phyloP scores from a whole-genome alignment of 169 alveolate species.

The Pseudocohnilembus persalinus region DNA sequence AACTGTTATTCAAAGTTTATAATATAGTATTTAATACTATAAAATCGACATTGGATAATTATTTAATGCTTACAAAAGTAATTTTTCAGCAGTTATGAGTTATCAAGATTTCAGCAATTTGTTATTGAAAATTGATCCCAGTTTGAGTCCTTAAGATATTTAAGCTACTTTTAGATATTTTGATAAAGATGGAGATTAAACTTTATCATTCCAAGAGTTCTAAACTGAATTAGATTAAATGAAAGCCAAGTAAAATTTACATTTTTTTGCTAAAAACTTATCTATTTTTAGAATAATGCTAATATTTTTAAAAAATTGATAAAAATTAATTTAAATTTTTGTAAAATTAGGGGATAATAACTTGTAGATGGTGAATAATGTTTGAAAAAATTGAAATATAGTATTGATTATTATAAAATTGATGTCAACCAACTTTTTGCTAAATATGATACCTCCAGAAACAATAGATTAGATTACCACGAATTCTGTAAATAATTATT shows the following conservation, averaged over 20 bases:
- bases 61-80: background rate
- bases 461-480: background rate
- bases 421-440: background rate
- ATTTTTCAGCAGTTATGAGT: background rate
- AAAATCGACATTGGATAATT: background rate
- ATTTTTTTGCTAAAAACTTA: too few relatives aligned
- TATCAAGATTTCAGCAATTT: background rate
- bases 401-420: background rate
- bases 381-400: background rate
- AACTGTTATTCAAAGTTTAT: background rate
- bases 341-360: background rate
- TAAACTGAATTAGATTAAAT: background rate
- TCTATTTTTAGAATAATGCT: too few relatives aligned
- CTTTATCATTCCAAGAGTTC: background rate
- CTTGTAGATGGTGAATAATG: background rate
- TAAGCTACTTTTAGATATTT: background rate
- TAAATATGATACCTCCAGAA: background rate
- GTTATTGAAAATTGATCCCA: background rate
- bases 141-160: background rate
- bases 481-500: background rate
- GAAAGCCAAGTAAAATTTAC: background rate
- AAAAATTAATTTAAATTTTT: too few relatives aligned
- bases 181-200: background rate
- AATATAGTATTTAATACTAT: background rate
- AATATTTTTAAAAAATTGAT: too few relatives aligned